phyloP scores from a whole-genome alignment of 768 basidiomycete species.

The Cantharellus anzutake region DNA sequence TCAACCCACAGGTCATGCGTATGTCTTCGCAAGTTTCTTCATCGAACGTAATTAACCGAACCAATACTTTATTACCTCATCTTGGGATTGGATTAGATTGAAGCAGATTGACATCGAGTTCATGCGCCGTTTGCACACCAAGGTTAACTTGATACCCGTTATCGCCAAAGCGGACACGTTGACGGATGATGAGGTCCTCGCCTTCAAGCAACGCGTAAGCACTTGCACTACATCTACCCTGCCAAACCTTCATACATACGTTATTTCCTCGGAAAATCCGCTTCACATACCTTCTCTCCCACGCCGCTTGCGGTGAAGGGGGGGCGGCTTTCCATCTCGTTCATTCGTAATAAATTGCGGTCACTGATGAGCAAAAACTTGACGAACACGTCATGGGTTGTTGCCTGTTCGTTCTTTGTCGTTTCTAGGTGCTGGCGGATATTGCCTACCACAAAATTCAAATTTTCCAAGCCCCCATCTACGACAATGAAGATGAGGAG shows the following conservation, averaged over 20 bases:
- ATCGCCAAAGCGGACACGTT: constrained; percentile 97
- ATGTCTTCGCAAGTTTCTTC: constrained; percentile 18
- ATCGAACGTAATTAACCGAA: constrained; percentile 3
- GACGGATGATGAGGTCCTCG: constrained; percentile 84
- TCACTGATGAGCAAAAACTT: too few relatives aligned
- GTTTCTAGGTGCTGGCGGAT: constrained; percentile 63
- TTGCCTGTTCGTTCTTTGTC: neutral
- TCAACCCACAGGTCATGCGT: constrained; percentile 97
- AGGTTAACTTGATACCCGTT: constrained; percentile 95
- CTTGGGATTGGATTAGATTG: constrained; percentile 30
- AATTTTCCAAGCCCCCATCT: constrained; percentile 94
- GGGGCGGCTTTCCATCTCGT: too few relatives aligned
- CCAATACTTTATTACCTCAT: neutral
- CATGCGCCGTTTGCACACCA: constrained; percentile 92
- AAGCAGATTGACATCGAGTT: constrained; percentile 98
- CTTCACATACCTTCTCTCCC: neutral
- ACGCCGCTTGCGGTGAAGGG: too few relatives aligned
- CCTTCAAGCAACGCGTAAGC: constrained; percentile 82
- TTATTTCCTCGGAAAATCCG: neutral
- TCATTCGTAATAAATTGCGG: too few relatives aligned
- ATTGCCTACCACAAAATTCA: constrained; percentile 91
- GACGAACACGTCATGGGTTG: neutral
- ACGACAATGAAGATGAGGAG: constrained; percentile 98
- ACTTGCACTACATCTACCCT: neutral
- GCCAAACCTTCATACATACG: neutral